Conservation (phyloP, 768 basidiomycete species). For the Suillus americanus region DNA sequence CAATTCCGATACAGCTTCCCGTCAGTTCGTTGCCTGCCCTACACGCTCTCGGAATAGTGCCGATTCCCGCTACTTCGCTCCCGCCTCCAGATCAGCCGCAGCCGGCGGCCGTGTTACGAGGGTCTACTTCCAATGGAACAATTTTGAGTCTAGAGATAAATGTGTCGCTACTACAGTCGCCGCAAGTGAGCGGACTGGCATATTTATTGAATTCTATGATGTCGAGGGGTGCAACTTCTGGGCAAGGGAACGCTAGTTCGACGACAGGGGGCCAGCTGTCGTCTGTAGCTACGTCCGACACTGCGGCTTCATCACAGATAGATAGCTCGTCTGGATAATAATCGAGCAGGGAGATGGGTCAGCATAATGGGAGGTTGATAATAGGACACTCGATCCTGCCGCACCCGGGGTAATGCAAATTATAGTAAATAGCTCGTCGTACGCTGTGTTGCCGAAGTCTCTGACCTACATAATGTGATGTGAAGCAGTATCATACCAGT, state of each 20-base stretch:
- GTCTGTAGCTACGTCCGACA: not conserved
- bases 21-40: constrained; percentile 56
- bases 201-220: constrained; percentile 71
- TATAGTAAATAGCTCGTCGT: not conserved
- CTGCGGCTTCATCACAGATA: not conserved
- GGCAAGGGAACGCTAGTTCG: constrained; percentile 16
- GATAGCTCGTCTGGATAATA: not conserved
- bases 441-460: not conserved
- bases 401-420: not conserved
- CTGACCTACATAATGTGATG: not conserved
- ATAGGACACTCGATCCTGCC: not conserved
- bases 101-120: constrained; percentile 74
- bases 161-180: constrained; percentile 65
- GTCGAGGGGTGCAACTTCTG: constrained; percentile 39
- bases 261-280: not conserved
- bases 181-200: constrained; percentile 78
- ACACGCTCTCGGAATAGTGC: constrained; percentile 71
- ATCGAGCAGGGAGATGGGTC: not conserved
- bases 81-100: constrained; percentile 56
- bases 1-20: constrained; percentile 71
- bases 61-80: constrained; percentile 57
- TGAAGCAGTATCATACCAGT: not conserved
- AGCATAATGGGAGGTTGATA: not conserved
- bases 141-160: constrained; percentile 80
- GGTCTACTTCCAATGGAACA: constrained; percentile 68